Evolutionary conservation across 2,329 filamentous ascomycete species (phyloP).

Genomic region (Graphiopsis chlorocephala): DNA sequence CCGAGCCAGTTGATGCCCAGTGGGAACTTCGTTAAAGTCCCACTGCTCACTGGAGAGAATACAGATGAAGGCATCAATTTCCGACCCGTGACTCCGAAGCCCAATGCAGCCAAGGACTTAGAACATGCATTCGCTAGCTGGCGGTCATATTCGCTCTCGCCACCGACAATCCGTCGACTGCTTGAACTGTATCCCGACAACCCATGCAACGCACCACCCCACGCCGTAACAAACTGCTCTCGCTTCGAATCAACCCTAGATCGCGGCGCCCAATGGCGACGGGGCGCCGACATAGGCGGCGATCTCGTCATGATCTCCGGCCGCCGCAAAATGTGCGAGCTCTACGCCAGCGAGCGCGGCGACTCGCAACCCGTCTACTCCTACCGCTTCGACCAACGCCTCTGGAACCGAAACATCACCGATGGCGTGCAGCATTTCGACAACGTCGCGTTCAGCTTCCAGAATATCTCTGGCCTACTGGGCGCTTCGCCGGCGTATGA

Average conservation of each 20-base stretch:
- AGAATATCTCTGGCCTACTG: constrained; percentile 50
- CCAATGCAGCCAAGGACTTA: constrained; percentile 42
- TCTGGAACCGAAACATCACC: constrained; percentile 42
- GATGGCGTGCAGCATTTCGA: constrained; percentile 48
- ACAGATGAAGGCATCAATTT: constrained; percentile 51
- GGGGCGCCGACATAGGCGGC: constrained; percentile 45
- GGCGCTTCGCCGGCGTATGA: constrained; percentile 42
- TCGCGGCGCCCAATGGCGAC: constrained; percentile 44
- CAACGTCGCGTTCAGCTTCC: constrained; percentile 52
- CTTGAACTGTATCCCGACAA: constrained; percentile 51
- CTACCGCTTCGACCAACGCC: constrained; percentile 51
- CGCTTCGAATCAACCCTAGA: constrained; percentile 29
- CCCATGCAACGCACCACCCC: constrained; percentile 47
- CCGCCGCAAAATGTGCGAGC: constrained; percentile 46
- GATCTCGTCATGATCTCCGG: constrained; percentile 51
- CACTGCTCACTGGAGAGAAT: constrained; percentile 49
- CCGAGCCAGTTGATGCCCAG: constrained; percentile 45
- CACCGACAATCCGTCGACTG: constrained; percentile 43
- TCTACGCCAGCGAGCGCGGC: constrained; percentile 36
- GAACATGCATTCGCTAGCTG: constrained; percentile 39
- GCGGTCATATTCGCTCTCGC: constrained; percentile 47
- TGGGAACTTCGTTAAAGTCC: constrained; percentile 46
- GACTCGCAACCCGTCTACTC: constrained; percentile 39
- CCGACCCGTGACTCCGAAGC: constrained; percentile 35
- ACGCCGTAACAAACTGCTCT: constrained; percentile 28